A percentile compares a stretch with the other conserved stretches of the same genome.
phyloP scores from a whole-genome alignment of 2,329 filamentous ascomycete genomes.

The Pseudophaeomoniella oleicola region DNA sequence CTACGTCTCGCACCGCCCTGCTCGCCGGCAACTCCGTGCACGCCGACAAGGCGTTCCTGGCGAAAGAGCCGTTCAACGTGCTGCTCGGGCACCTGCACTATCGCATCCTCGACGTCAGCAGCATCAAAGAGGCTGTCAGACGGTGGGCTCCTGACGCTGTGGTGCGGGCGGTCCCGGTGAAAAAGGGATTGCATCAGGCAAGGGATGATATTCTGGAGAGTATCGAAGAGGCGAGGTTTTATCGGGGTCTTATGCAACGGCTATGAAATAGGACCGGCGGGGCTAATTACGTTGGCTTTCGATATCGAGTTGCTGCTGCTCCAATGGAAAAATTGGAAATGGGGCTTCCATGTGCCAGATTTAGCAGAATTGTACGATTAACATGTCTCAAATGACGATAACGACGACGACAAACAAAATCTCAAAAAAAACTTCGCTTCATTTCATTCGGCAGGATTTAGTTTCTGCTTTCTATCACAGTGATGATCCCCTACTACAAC shows the following conservation, averaged over 20 bases:
- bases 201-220: constrained; percentile 87
- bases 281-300: no score
- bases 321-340: no score
- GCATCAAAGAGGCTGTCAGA: constrained; percentile 76
- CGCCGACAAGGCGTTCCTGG: constrained; percentile 71
- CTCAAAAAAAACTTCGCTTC: no score
- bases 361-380: no score
- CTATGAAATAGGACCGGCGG: no score
- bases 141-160: constrained; percentile 60
- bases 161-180: constrained; percentile 49
- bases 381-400: no score
- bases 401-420: no score
- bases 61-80: constrained; percentile 55
- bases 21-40: constrained; percentile 91
- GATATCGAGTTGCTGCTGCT: no score
- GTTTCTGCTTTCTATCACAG: no score
- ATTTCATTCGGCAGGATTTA: no score
- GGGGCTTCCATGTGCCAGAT: no score
- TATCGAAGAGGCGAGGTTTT: constrained; percentile 80
- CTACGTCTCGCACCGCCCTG: constrained; percentile 50
- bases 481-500: no score
- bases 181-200: constrained; percentile 68
- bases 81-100: constrained; percentile 73
- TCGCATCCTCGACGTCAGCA: constrained; percentile 80
- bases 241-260: constrained; percentile 52